Evolutionary conservation across 1,139 yeast genomes (phyloP), one percentile per base, ranked within the genome.

Genomic region (Kurtzmaniella quercitrusa): DNA sequence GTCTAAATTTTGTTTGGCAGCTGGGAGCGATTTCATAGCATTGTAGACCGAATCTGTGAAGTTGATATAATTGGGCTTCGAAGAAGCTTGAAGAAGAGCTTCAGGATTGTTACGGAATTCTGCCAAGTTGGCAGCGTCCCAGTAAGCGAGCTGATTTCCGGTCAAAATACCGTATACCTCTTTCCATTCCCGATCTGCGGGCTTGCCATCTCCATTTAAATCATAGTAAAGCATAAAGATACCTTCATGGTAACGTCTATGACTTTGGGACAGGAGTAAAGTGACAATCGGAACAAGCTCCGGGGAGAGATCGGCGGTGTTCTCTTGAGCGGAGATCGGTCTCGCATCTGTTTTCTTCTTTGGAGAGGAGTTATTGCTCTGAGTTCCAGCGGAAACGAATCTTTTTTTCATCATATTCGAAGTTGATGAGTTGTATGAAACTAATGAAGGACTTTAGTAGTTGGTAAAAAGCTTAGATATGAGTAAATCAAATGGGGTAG

Each of bases 101-200:
- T 72, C 77, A 2, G 79, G 78, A 52, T 71, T 66, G 46, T 64
- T 65, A 48, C 70, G 69, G 54, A 69, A 76, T 45, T 71, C 74
- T 22, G 87, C 86, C 47, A 89, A 68, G 48, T 77, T 77, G 36
- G 82, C 83, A 1, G 96, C 95, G 61, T 88, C 91, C 97, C 97
- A 91, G 50, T 88, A 79, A 1, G 97, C 95, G 47, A 93, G 68
- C 54, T 89, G 96, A 46, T 89, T 87, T 14, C 98, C 98, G 7
- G 88, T 80, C 38, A 93, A 70, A 21, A 88, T 88, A 38, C 96
- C 98, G 61, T 86, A 93, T 15, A 89, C 96, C 61, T 93, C 97
- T 46, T 76, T 75, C 98, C 98, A 93, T 54, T 78, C 77, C 41
- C 97, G 73, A 43, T 84, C 88, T 0, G 82, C 78, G 0, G 96